Evolutionary conservation across 441 rosid species (phyloP), one percentile per base, ranked within the genome.

Genomic region (Geranium incanum): DNA sequence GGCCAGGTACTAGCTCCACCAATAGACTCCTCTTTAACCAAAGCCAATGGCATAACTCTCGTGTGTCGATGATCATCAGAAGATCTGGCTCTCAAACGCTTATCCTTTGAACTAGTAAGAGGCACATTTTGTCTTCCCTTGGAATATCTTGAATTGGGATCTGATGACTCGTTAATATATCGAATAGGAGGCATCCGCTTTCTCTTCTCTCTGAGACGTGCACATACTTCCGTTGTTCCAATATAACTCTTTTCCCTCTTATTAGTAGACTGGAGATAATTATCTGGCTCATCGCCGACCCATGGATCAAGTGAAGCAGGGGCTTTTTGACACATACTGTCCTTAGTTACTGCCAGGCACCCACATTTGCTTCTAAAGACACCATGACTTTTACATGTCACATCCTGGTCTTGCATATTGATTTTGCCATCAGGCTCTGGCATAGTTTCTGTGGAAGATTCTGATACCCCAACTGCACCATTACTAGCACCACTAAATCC

Each of bases 401-500:
- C 69, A 48, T 69, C 81, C 74, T 84, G 79, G 15, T 45, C 55
- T 68, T 76, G 70, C 75, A 84, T 76, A 70, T 81, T 45, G 55
- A 9, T 12, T 45, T 45, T 45, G 55, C 55, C 12, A 1, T 45
- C 55, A 45, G 55, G 62, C 75, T 79, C 83, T 15, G 52, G 81
- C 78, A 75, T 19, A 52, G 79, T 82, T 71, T 72, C 83, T 13
- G 77, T 80, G 66, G 89, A 83, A 43, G 85, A 84, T 72, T 87
- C 89, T 13, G 90, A 84, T 60, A 85, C 70, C 72, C 86, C 88
- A n/a, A 62, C 43, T 19, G 79, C 78, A 67, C 78, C 80, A 76
- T 78, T 82, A 78, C 86, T 81, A 75, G 80, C 80, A 80, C 87
- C 87, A 76, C 88, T 86, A 45, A 78, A 71, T 60, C 82, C 93